Base-by-base conservation (phyloP, 129 eudicot species). In the Artemisia argyi region DNA sequence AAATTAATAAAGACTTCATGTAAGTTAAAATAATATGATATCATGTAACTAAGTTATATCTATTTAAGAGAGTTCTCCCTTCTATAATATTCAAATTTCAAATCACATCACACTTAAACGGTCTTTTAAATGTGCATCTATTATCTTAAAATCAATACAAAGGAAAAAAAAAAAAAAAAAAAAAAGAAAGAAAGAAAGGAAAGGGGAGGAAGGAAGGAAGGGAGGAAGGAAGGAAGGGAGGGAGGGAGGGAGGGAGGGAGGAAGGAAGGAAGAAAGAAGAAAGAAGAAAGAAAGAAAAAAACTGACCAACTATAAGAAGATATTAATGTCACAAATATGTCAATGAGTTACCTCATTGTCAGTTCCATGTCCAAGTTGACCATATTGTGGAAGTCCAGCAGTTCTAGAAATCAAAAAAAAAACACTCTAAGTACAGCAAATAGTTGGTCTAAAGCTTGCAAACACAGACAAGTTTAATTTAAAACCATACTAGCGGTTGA, bases 301-400 rank as follows among this genome's bases (percentile, higher is more conserved):
- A 63, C 17, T 2, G 15, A 1, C 51, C 5, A 35, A 7, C 9
- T 5, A 39, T 39, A n/a, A 42, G 5, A 19, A n/a, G 20, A 20
- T 39, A 51, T 12, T 6, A 47, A 69, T 5, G 3, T 22, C 22
- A 17, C 3, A 42, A 24, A 53, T 39, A 58, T 57, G 79, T 56
- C 48, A 16, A 42, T 39, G 28, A 35, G 46, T 39, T 69, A 94
- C 98, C 98, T 94, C 98, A 71, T 90, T 86, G 71, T 94, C 90
- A 54, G 97, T 83, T 58, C 97, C 97, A 82, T 94, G 98, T 42
- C 98, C 98, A 72, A 94, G 96, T 80, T 94, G 98, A 80, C 97
- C 98, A 77, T 87, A 90, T 56, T 94, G 97, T 56, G 98, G 98
- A 74, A 94, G 97, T 76, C 98, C 98, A 79, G 97, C 97, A 81